Evolutionary conservation across 2,329 filamentous ascomycete species (phyloP).

Genomic region (Lojkania enalia): DNA sequence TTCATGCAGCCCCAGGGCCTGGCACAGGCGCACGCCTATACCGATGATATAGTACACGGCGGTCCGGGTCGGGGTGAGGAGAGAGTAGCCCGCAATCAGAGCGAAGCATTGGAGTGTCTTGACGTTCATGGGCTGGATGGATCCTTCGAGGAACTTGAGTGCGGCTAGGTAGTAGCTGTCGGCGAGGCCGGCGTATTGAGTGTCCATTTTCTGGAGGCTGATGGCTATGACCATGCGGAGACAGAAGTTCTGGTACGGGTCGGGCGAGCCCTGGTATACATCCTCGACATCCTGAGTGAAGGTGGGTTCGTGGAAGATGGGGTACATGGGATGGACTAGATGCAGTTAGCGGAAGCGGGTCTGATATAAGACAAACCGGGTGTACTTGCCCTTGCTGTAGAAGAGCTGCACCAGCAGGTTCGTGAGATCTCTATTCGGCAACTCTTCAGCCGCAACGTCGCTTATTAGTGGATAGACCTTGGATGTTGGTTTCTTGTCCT

Average conservation of each 20-base stretch:
- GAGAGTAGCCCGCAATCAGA: conserved; percentile 86
- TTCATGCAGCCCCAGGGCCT: conserved; percentile 83
- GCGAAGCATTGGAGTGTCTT: conserved; percentile 88
- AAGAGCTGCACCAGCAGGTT: conserved; percentile 84
- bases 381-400: conserved; percentile 70
- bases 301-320: conserved; percentile 80
- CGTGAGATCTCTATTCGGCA: conserved; percentile 74
- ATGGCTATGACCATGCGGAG: conserved; percentile 92
- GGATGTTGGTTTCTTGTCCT: conserved; percentile 67
- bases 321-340: conserved; percentile 83
- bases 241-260: conserved; percentile 85
- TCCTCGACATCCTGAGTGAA: conserved; percentile 77
- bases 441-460: conserved; percentile 72
- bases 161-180: conserved; percentile 95
- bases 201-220: conserved; percentile 88
- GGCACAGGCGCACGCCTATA: conserved; percentile 81
- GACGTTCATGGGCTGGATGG: conserved; percentile 85
- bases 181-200: conserved; percentile 87
- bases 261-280: conserved; percentile 74
- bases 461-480: conserved; percentile 93
- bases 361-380: not conserved
- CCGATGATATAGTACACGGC: conserved; percentile 94
- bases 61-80: conserved; percentile 87
- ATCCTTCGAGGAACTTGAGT: conserved; percentile 78
- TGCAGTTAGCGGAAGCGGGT: conserved; percentile 17